Conservation (phyloP, 345 rosid species). For the Theobroma cacao region DNA sequence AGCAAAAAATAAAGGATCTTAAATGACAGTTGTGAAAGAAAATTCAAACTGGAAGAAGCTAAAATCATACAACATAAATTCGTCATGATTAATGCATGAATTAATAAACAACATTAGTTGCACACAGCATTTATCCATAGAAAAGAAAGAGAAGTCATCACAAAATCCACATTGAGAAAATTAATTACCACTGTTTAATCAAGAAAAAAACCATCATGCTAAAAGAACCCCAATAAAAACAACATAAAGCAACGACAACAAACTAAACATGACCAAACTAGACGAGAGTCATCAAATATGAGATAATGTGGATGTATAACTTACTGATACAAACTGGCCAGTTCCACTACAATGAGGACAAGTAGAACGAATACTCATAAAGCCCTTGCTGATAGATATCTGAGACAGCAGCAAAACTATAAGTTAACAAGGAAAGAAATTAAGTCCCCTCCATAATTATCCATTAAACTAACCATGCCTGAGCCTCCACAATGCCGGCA, state of each 20-base stretch:
- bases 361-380: constrained; percentile 65
- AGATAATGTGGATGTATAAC: constrained; percentile 16
- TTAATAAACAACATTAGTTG: not conserved
- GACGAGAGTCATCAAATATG: not conserved
- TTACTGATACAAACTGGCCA: constrained; percentile 75
- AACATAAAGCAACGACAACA: not conserved
- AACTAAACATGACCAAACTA: not conserved
- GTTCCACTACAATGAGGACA: constrained; percentile 83
- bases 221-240: not conserved
- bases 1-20: constrained; percentile 1
- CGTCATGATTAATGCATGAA: not conserved
- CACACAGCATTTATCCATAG: not conserved
- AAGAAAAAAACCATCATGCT: not conserved
- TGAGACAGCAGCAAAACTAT: constrained; percentile 26
- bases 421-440: not conserved
- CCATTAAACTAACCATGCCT: constrained; percentile 69
- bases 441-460: not conserved
- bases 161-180: not conserved
- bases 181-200: not conserved
- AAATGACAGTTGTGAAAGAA: not conserved
- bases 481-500: constrained; percentile 85
- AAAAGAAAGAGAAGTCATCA: not conserved
- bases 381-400: constrained; percentile 58
- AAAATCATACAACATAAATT: not conserved
- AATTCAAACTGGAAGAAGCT: not conserved